Evolutionary conservation across 2,329 filamentous ascomycete genomes (phyloP).

Genomic region (Blumeria hordei): DNA sequence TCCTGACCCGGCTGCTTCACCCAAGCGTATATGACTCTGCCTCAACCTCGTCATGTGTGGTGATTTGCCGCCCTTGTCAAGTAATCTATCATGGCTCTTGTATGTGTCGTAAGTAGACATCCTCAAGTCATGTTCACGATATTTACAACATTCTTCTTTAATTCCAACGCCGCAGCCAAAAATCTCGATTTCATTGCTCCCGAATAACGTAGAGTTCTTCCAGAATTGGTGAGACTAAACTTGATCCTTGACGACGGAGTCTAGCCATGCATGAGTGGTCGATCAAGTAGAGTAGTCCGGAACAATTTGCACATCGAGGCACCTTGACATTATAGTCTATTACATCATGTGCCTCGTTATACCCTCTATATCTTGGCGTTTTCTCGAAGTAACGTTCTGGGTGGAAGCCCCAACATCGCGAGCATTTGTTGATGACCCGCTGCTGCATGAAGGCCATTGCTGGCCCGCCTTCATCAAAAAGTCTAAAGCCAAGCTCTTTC

Average conservation of each 20-base stretch:
- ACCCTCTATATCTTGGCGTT: not conserved
- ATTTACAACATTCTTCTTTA: no score
- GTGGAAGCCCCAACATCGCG: not conserved
- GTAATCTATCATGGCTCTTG: no score
- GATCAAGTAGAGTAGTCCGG: not conserved
- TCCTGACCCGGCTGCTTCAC: no score
- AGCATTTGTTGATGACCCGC: not conserved
- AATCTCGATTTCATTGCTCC: no score
- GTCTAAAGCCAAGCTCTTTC: not conserved
- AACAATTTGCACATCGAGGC: not conserved
- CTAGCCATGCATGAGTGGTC: not conserved
- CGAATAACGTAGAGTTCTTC: not conserved
- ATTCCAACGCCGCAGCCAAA: no score
- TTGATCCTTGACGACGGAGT: not conserved
- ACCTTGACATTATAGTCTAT: not conserved
- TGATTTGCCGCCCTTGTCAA: no score
- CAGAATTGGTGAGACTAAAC: not conserved
- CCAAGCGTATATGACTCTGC: no score
- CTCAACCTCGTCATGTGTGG: no score
- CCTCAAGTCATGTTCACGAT: no score
- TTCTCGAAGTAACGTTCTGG: not conserved
- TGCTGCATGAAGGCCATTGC: not conserved
- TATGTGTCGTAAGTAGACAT: no score
- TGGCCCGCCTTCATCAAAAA: not conserved
- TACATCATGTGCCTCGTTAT: not conserved